Percentiles rank a stretch among this genome's conserved stretches.
phyloP scores from a whole-genome alignment of 805 yeast species.

The Danielia oregonensis region DNA sequence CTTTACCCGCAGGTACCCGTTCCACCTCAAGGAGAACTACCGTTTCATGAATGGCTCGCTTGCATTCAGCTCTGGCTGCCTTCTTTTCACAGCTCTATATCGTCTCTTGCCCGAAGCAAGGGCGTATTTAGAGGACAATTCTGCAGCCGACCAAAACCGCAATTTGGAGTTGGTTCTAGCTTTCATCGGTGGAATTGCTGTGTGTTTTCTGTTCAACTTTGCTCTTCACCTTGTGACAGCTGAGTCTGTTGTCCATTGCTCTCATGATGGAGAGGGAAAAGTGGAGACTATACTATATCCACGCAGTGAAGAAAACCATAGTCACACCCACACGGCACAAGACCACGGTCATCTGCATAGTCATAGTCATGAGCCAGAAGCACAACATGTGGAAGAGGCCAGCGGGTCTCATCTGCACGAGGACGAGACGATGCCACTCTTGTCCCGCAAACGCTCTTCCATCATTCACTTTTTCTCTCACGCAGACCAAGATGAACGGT shows the following conservation, averaged over 20 bases:
- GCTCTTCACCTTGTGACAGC: slow-evolving; percentile 72
- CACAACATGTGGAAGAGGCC: not conserved
- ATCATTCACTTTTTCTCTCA: slow-evolving; percentile 26
- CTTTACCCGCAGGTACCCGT: slow-evolving; percentile 38
- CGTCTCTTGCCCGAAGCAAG: slow-evolving; percentile 70
- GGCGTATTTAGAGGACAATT: slow-evolving; percentile 36
- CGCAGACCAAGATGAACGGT: slow-evolving; percentile 16
- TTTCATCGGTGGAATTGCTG: slow-evolving; percentile 54
- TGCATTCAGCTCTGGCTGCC: slow-evolving; percentile 77
- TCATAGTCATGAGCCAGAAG: not conserved
- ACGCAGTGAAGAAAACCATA: slow-evolving; percentile 3
- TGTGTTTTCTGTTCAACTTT: slow-evolving; percentile 59
- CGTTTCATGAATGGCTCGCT: slow-evolving; percentile 69
- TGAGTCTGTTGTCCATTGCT: slow-evolving; percentile 82
- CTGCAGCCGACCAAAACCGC: slow-evolving; percentile 23
- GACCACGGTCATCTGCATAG: not conserved
- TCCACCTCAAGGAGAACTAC: slow-evolving; percentile 56
- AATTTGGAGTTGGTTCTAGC: slow-evolving; percentile 42
- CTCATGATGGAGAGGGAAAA: slow-evolving; percentile 47
- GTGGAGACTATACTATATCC: slow-evolving; percentile 16
- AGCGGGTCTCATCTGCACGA: not conserved
- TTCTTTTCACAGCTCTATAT: slow-evolving; percentile 73
- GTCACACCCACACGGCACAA: not conserved
- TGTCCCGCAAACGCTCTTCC: slow-evolving; percentile 11
- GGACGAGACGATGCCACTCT: slow-evolving; percentile 7